These are phyloP conservation scores for Arthrobotrys musiformis DNA, from an alignment of 2,329 filamentous ascomycete species.

Conservation along the genomic window DNA sequence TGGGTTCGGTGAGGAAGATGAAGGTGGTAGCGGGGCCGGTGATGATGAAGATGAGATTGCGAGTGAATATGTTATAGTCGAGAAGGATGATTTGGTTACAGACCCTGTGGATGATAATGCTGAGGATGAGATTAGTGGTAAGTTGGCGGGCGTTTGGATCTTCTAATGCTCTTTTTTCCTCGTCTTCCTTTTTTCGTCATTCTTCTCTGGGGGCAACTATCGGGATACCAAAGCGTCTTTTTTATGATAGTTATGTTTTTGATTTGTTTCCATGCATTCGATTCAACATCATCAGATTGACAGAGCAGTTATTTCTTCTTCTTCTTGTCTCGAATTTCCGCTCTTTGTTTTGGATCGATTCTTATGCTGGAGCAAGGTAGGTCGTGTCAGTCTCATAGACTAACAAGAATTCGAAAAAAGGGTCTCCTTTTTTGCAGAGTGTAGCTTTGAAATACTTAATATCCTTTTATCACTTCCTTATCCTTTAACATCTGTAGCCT, in stretches of 20 bases:
- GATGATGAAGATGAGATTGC: constrained; percentile 50
- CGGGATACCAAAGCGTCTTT: not conserved
- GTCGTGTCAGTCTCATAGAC: not conserved
- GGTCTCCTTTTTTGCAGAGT: not conserved
- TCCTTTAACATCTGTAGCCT: not conserved
- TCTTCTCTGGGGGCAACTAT: not conserved
- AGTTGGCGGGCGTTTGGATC: constrained; percentile 47
- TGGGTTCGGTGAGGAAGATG: constrained; percentile 45
- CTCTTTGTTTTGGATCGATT: not conserved
- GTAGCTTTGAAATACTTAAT: constrained; percentile 3
- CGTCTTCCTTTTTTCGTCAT: no score
- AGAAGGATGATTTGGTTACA: constrained; percentile 47
- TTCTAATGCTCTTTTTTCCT: constrained; percentile 13
- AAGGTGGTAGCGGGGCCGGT: not conserved
- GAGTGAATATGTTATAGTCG: constrained; percentile 42
- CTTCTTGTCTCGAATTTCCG: not conserved
- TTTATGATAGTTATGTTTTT: not conserved
- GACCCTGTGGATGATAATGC: constrained; percentile 33
- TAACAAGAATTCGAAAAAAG: constrained; percentile 13
- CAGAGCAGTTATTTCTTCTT: not conserved
- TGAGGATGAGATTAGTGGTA: constrained; percentile 40
- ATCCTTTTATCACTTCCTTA: not conserved
- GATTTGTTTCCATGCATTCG: not conserved
- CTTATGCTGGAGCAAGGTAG: not conserved
- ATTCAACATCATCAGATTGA: constrained; percentile 17